Evolutionary conservation across 768 basidiomycete genomes (phyloP).

Genomic region (Russula compacta): DNA sequence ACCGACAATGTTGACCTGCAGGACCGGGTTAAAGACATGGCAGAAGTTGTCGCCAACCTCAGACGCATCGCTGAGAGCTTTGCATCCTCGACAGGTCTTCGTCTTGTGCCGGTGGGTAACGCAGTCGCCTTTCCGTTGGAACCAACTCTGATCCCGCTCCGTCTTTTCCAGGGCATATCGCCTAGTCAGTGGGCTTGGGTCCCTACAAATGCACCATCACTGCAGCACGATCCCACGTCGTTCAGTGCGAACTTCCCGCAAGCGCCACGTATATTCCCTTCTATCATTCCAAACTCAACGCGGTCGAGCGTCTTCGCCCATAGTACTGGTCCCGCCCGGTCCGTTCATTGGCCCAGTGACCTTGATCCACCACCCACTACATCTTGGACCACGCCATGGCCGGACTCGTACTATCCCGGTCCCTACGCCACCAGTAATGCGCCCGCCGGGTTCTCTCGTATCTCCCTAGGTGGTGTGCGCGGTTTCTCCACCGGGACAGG

Average conservation of each 20-base stretch:
- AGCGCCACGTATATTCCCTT: constrained; percentile 9
- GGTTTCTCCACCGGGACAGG: neutral
- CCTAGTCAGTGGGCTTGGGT: constrained; percentile 10
- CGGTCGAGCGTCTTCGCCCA: constrained; percentile 11
- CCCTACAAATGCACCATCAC: neutral
- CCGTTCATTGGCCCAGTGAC: constrained; percentile 15
- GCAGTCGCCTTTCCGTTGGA: neutral
- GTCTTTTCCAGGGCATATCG: neutral
- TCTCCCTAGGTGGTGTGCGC: neutral
- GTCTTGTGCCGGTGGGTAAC: constrained; percentile 10
- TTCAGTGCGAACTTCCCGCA: constrained; percentile 12
- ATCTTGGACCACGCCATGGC: neutral
- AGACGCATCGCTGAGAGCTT: constrained; percentile 11
- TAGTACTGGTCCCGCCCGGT: constrained; percentile 7
- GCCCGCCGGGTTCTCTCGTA: neutral
- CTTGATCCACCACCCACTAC: neutral
- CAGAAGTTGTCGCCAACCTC: constrained; percentile 2
- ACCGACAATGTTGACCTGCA: neutral
- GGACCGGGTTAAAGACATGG: constrained; percentile 6
- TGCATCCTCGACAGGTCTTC: constrained; percentile 11
- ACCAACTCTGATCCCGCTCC: neutral
- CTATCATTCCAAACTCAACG: constrained; percentile 4
- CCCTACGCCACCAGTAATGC: neutral
- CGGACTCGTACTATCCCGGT: neutral
- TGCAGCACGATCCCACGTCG: constrained; percentile 2